phyloP scores from a whole-genome alignment of 768 basidiomycete genomes.

The Rhizopogon salebrosus region DNA sequence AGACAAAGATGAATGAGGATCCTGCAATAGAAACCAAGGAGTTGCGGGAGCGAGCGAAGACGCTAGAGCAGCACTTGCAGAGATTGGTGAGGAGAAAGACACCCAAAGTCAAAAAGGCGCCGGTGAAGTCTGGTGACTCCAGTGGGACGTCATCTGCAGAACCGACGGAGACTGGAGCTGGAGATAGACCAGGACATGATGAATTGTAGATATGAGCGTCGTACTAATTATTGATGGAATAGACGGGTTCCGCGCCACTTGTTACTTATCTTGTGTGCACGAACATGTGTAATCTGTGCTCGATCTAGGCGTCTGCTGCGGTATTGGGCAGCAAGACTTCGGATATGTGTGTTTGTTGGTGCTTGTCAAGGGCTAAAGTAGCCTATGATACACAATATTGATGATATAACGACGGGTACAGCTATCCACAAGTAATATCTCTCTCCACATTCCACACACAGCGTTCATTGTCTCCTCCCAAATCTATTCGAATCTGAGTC shows the following conservation, averaged over 20 bases:
- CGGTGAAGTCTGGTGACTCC: conserved; percentile 20
- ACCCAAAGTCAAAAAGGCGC: conserved; percentile 56
- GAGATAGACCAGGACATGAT: conserved; percentile 22
- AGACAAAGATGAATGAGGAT: conserved; percentile 66
- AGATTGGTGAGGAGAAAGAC: conserved; percentile 64
- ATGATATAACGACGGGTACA: not conserved
- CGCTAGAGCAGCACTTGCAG: conserved; percentile 69
- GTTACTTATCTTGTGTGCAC: not conserved
- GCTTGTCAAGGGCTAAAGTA: conserved; percentile 10
- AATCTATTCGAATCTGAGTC: not conserved
- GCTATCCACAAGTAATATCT: conserved; percentile 1
- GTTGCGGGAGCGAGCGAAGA: conserved; percentile 79
- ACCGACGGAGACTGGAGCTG: conserved; percentile 8
- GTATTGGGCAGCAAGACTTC: too few relatives aligned
- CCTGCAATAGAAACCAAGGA: conserved; percentile 84
- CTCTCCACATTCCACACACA: not conserved
- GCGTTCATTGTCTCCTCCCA: not conserved
- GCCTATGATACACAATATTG: not conserved
- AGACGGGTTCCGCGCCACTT: conserved; percentile 8
- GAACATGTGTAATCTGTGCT: too few relatives aligned
- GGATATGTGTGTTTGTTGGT: conserved; percentile 19
- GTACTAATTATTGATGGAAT: conserved; percentile 7
- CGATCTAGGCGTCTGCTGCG: not conserved
- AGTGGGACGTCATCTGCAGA: conserved; percentile 13
- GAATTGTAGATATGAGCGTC: conserved; percentile 19